A percentile compares a stretch with the other conserved stretches of the same genome.
Conservation (phyloP, 257 asterid genomes). For the Solanum tacnaense region DNA sequence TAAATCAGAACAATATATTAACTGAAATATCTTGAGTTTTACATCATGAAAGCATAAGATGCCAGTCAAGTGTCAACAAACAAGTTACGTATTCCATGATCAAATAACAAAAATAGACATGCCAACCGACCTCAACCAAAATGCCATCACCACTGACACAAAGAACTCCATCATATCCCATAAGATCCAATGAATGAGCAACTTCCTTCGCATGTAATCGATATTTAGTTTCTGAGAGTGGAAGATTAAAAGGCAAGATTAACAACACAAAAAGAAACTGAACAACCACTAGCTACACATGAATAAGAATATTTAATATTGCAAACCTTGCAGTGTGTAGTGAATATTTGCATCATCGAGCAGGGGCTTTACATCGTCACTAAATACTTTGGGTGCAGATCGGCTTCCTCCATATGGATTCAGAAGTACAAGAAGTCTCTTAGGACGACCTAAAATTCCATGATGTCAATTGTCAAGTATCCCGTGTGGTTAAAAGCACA, state of each 20-base stretch:
- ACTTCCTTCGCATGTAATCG: constrained; percentile 84
- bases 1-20: background rate
- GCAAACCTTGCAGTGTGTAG: constrained; percentile 53
- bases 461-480: background rate
- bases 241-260: background rate
- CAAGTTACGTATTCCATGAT: background rate
- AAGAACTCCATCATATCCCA: constrained; percentile 67
- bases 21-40: background rate
- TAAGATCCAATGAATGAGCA: constrained; percentile 52
- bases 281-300: background rate
- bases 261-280: background rate
- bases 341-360: constrained; percentile 81
- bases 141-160: constrained; percentile 95
- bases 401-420: constrained; percentile 91
- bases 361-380: constrained; percentile 64
- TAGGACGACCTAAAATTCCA: constrained; percentile 67
- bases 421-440: constrained; percentile 60
- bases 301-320: background rate
- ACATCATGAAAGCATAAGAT: background rate
- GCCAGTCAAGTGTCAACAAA: background rate
- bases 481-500: background rate
- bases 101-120: background rate
- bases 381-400: constrained; percentile 59
- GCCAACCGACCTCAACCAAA: constrained; percentile 75
- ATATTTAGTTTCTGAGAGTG: constrained; percentile 55